Evolutionary conservation across 2,329 filamentous ascomycete species (phyloP), one percentile per base, ranked within the genome.

Genomic region (Aspergillus chevalieri): DNA sequence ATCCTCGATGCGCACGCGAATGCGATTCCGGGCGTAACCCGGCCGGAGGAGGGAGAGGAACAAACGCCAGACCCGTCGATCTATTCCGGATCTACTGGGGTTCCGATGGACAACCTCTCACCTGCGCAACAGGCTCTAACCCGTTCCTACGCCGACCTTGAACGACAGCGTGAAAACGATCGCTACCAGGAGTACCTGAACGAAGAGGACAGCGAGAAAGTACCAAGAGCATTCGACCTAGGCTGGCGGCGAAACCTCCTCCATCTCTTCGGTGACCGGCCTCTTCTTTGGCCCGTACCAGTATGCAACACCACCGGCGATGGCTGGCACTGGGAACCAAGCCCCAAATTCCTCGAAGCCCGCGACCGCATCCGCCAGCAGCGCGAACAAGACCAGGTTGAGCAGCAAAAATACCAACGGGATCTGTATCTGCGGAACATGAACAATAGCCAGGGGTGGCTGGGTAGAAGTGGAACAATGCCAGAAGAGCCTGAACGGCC

Each of bases 271-370:
- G 93, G 93, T 0, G 80, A 82, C 0, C 81, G 75, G 1, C 84
- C 83, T 1, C 69, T 81, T 22, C 74, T 93, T 7, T 97, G 93
- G 92, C 72, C 78, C 24, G 53, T 97, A 1, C 93, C 93, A 0
- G 74, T 97, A 43, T 83, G 81, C 67, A 97, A 87, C 63, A 95
- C 90, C 2, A 87, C 83, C 0, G 92, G 92, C 30, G 89, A 98
- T 66, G 93, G 93, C 19, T 98, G 92, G 92, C 79, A 78, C 42
- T 98, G 93, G 93, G 90, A 96, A 61, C 81, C 91, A 1, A 94
- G 84, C 62, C 78, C 81, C 1, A 82, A 81, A 57, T 98, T 93
- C 87, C 55, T 87, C 2, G 82, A 84, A 33, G 86, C 85, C 8
- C 64, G 66, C 46, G 66, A 71, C 7, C 55, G 58, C 3, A 49